Evolutionary conservation across 2,329 filamentous ascomycete species (phyloP), one percentile per base, ranked within the genome.

Genomic region (Fusarium goolgardi): DNA sequence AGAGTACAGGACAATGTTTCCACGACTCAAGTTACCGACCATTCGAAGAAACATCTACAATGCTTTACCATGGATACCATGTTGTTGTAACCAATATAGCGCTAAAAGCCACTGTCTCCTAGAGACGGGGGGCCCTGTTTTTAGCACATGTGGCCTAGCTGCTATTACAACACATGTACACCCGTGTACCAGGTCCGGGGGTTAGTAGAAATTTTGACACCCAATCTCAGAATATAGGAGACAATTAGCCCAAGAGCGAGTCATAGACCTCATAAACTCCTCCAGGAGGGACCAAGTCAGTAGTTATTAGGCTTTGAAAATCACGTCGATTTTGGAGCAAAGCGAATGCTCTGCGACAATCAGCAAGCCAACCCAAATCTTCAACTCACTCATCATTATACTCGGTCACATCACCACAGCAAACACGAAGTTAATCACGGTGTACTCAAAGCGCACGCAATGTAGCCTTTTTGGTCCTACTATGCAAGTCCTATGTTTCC

Each of bases 401-500:
- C 29, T 23, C 20, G 21, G 8, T 49, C 46, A 37, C 18, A 35
- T 40, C 23, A 49, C 27, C 23, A 40, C 15, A 20, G 21, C 29
- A 43, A 40, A 10, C 23, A 27, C 21, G 51, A 21, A 15, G 15
- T 21, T 12, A 16, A 29, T 51, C 31, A 60, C 23, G 20, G 40
- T 46, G 49, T 23, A 47, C 18, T 53, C 34, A 21, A 21, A 44
- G 16, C 31, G 35, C 53, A 54, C 57, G 52, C 50, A 60, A 49
- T 59, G 59, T 56, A 63, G 20, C 46, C 49, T 56, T 61, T 55
- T 63, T 23, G 58, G 63, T 39, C 54, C 49, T 61, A 61, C 63
- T 56, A 63, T 69, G 54, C 50, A 41, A 55, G 62, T 45, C 43
- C 53, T 53, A 59, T 60, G 55, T 51, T 67, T 65, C 55, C 55